phyloP scores from a whole-genome alignment of 2,329 filamentous ascomycete genomes.

The Echinosphaeria canescens region DNA sequence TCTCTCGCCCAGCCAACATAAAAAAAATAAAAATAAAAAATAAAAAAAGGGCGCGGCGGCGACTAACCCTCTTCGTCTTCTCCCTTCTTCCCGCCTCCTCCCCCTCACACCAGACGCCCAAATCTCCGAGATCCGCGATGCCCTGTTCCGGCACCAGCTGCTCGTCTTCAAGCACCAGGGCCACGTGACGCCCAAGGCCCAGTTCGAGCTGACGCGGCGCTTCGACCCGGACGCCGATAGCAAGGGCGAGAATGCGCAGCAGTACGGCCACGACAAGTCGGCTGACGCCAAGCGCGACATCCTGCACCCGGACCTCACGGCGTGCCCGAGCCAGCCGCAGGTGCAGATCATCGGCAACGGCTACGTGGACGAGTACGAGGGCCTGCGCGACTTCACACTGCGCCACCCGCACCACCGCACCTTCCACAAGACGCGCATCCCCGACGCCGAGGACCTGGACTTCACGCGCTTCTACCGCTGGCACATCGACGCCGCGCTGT shows the following conservation, averaged over 20 bases:
- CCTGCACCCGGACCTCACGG: constrained; percentile 62
- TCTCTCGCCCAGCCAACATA: not conserved
- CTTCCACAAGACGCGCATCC: constrained; percentile 46
- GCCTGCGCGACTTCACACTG: constrained; percentile 42
- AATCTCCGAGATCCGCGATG: constrained; percentile 38
- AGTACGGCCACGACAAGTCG: constrained; percentile 64
- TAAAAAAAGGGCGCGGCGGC: not conserved
- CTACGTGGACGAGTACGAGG: constrained; percentile 45
- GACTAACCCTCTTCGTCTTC: not conserved
- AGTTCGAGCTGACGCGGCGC: constrained; percentile 50
- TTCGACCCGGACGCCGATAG: constrained; percentile 45
- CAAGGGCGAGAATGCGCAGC: no score
- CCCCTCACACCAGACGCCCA: constrained; percentile 26
- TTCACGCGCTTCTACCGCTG: constrained; percentile 47
- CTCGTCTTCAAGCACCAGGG: constrained; percentile 49
- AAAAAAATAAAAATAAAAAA: not conserved
- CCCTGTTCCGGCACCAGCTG: constrained; percentile 47
- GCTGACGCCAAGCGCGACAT: constrained; percentile 41
- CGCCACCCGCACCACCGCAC: constrained; percentile 59
- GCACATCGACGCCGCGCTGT: constrained; percentile 65
- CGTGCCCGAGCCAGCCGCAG: constrained; percentile 58
- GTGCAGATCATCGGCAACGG: constrained; percentile 68
- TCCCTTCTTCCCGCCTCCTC: not conserved
- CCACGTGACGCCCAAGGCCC: constrained; percentile 42
- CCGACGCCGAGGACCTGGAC: constrained; percentile 24